These are phyloP conservation scores for Ustilago cynodontis DNA, from an alignment of 1,284 basidiomycete genomes.

Conservation along the genomic window DNA sequence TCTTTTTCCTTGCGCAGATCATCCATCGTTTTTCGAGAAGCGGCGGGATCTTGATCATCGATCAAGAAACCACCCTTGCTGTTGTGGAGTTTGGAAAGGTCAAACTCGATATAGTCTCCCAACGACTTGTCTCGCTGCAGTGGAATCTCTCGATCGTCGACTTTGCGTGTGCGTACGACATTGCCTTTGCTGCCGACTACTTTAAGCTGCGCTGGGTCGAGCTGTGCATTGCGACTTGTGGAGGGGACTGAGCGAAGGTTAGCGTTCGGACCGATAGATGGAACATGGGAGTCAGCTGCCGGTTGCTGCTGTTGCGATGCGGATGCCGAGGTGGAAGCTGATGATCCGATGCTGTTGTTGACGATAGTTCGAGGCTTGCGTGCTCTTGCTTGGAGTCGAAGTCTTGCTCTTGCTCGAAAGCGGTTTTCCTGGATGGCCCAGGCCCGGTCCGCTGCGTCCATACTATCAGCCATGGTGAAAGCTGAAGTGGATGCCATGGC, in stretches of 20 bases:
- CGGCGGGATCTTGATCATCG: constrained; percentile 52
- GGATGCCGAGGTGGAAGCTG: constrained; percentile 11
- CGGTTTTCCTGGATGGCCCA: constrained; percentile 50
- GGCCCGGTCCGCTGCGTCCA: constrained; percentile 41
- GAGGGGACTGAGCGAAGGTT: constrained; percentile 40
- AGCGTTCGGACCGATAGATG: constrained; percentile 53
- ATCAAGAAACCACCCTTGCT: constrained; percentile 68
- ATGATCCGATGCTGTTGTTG: constrained; percentile 10
- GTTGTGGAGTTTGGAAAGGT: constrained; percentile 66
- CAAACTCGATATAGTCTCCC: constrained; percentile 69
- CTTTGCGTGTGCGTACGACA: constrained; percentile 28
- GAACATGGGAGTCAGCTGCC: constrained; percentile 5
- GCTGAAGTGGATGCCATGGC: constrained; percentile 20
- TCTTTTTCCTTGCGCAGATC: constrained; percentile 65
- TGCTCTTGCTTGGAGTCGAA: constrained; percentile 40
- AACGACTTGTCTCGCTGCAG: constrained; percentile 62
- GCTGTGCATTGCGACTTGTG: constrained; percentile 54
- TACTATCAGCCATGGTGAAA: constrained; percentile 23
- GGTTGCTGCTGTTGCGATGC: constrained; percentile 6
- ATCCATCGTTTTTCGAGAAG: constrained; percentile 54
- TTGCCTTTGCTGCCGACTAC: constrained; percentile 46
- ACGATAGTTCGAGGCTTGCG: constrained; percentile 21
- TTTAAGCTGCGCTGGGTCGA: constrained; percentile 28
- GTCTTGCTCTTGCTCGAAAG: constrained; percentile 33
- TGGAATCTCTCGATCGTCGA: constrained; percentile 45